Conservation (phyloP, 2,329 filamentous ascomycete species). For the Aspergillus sclerotialis region DNA sequence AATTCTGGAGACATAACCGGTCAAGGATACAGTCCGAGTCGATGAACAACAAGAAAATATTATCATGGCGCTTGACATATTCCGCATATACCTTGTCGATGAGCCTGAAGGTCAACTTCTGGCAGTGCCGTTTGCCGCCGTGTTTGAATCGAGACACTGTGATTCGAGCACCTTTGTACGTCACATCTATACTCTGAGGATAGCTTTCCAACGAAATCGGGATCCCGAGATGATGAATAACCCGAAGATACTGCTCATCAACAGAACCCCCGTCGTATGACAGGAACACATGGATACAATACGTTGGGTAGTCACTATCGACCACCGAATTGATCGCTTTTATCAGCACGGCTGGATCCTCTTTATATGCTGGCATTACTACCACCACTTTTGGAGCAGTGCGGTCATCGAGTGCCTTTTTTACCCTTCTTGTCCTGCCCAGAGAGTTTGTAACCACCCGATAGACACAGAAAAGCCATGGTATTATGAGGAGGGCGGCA, state of each 20-base stretch:
- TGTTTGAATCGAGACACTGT: constrained; percentile 90
- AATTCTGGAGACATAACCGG: constrained; percentile 86
- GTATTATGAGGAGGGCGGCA: constrained; percentile 72
- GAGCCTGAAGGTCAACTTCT: constrained; percentile 86
- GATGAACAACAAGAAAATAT: constrained; percentile 93
- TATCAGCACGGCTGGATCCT: constrained; percentile 75
- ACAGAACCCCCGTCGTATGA: constrained; percentile 90
- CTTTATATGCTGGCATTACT: constrained; percentile 95
- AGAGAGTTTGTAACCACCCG: constrained; percentile 82
- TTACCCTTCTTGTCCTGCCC: constrained; percentile 73
- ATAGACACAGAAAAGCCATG: constrained; percentile 90
- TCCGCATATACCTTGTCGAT: constrained; percentile 88
- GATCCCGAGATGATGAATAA: constrained; percentile 77
- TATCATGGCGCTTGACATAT: constrained; percentile 80
- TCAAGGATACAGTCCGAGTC: constrained; percentile 96
- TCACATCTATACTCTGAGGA: constrained; percentile 83
- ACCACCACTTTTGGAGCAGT: constrained; percentile 91
- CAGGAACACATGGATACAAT: constrained; percentile 89
- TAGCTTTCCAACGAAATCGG: constrained; percentile 65
- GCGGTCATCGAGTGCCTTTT: constrained; percentile 73
- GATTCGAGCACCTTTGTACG: constrained; percentile 73
- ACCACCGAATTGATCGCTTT: constrained; percentile 87
- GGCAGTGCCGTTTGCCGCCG: constrained; percentile 87
- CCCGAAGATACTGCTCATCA: constrained; percentile 81
- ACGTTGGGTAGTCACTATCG: constrained; percentile 85